Percentiles rank a stretch among this genome's conserved stretches.
Conservation (phyloP, 2,329 filamentous ascomycete genomes). For the Zymoseptoria brevis region DNA sequence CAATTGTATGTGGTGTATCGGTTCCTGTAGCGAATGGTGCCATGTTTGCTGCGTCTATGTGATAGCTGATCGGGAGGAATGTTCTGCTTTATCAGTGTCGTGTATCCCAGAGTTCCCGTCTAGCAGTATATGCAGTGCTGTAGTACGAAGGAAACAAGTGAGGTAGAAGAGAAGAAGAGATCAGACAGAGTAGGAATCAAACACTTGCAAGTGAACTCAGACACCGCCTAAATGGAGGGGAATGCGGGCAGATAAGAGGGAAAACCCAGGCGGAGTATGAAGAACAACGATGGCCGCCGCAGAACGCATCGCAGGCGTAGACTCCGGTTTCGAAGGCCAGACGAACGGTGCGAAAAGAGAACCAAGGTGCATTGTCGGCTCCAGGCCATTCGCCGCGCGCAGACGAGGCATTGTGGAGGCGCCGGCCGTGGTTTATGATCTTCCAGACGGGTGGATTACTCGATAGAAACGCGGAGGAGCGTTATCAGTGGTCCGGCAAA, state of each 20-base stretch:
- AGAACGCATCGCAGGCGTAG: background rate
- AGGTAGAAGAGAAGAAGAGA: background rate
- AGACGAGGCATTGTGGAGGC: background rate
- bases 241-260: constrained; percentile 9
- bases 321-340: background rate
- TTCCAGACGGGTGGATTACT: constrained; percentile 10
- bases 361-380: constrained; percentile 12
- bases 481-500: constrained; percentile 8
- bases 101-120: background rate
- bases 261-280: background rate
- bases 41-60: constrained; percentile 13
- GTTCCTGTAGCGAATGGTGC: constrained; percentile 26
- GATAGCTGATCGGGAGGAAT: background rate
- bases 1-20: constrained; percentile 18
- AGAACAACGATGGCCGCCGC: background rate
- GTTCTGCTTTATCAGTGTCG: background rate
- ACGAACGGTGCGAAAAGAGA: constrained; percentile 2
- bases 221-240: constrained; percentile 3
- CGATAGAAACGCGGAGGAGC: constrained; percentile 13
- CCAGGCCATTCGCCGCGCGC: background rate
- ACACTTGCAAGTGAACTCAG: constrained; percentile 4
- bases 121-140: background rate
- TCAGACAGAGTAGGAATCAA: background rate
- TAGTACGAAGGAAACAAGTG: background rate
- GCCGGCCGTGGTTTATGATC: background rate